phyloP scores from a whole-genome alignment of 1,284 basidiomycete genomes.

The Ustilago trichophora region DNA sequence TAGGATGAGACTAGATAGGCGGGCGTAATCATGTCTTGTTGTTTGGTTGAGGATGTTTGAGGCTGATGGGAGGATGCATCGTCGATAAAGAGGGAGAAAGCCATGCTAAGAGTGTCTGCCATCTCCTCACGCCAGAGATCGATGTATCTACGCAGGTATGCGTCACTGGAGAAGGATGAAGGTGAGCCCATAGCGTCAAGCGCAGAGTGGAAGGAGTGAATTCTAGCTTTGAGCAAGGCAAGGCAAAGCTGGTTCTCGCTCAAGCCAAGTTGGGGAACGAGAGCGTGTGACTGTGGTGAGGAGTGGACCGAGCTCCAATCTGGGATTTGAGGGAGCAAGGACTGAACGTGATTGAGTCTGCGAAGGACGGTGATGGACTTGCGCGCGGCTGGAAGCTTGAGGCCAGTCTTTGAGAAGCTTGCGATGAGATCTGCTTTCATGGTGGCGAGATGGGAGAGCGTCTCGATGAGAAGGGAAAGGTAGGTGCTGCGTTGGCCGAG shows the following conservation, averaged over 20 bases:
- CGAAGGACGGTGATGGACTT: slow-evolving; percentile 85
- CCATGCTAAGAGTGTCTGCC: slow-evolving; percentile 89
- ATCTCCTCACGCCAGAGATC: slow-evolving; percentile 91
- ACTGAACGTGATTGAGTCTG: slow-evolving; percentile 72
- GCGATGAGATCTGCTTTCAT: slow-evolving; percentile 75
- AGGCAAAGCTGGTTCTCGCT: slow-evolving; percentile 75
- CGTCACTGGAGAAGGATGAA: slow-evolving; percentile 19
- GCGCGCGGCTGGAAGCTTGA: slow-evolving; percentile 87
- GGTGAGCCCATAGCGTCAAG: slow-evolving; percentile 64
- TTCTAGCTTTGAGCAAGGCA: slow-evolving; percentile 75
- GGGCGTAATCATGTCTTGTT: slow-evolving; percentile 12
- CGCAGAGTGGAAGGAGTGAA: slow-evolving; percentile 70
- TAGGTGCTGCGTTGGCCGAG: slow-evolving; percentile 24
- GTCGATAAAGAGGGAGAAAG: slow-evolving; percentile 86
- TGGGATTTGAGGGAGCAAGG: slow-evolving; percentile 8
- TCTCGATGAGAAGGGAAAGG: slow-evolving; percentile 78
- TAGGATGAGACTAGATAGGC: slow-evolving; percentile 36
- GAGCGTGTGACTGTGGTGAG: background rate
- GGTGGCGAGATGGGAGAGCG: slow-evolving; percentile 76
- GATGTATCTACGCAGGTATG: slow-evolving; percentile 74
- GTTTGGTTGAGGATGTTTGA: background rate
- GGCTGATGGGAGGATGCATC: slow-evolving; percentile 58
- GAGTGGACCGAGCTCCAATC: slow-evolving; percentile 1
- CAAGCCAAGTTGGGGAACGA: slow-evolving; percentile 63
- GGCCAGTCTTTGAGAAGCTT: slow-evolving; percentile 78